Evolutionary conservation across 257 asterid genomes (phyloP).

Genomic region (Nicotiana paniculata): DNA sequence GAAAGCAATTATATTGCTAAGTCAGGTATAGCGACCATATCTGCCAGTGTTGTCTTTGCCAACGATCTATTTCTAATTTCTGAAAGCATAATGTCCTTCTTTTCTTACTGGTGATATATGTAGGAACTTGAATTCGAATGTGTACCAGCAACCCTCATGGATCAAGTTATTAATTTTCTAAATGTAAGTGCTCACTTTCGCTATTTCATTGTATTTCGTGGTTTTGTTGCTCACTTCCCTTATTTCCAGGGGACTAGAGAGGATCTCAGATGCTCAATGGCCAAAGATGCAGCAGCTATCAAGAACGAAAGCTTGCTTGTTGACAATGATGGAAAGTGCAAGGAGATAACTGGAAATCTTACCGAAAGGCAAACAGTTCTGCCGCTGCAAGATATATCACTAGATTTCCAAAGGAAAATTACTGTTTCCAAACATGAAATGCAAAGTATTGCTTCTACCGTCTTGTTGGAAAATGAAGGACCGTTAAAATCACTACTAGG

Average conservation of each 20-base stretch:
- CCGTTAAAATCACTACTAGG: conserved; percentile 47
- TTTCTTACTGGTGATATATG: conserved; percentile 13
- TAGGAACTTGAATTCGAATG: conserved; percentile 82
- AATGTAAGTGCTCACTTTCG: conserved; percentile 46
- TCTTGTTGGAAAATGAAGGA: conserved; percentile 29
- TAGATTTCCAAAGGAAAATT: conserved; percentile 82
- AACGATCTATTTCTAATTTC: conserved; percentile 10
- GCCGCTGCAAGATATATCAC: conserved; percentile 28
- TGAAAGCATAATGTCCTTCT: background rate
- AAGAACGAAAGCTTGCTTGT: conserved; percentile 53
- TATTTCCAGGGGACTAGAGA: conserved; percentile 62
- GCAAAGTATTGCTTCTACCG: conserved; percentile 31
- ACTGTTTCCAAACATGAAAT: conserved; percentile 53
- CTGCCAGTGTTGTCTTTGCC: background rate
- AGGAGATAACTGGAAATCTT: conserved; percentile 23
- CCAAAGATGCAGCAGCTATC: conserved; percentile 74
- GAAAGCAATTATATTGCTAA: background rate
- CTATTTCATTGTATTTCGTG: conserved; percentile 3
- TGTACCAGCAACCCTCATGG: conserved; percentile 75
- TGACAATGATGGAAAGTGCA: conserved; percentile 23
- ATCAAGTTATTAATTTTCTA: conserved; percentile 65
- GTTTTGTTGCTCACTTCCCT: conserved; percentile 24
- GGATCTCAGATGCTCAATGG: conserved; percentile 85
- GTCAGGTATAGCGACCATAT: background rate
- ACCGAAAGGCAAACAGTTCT: conserved; percentile 24